These are phyloP conservation scores for Pyrenophora teres DNA, from an alignment of 2,329 filamentous ascomycete genomes.

Conservation along the genomic window DNA sequence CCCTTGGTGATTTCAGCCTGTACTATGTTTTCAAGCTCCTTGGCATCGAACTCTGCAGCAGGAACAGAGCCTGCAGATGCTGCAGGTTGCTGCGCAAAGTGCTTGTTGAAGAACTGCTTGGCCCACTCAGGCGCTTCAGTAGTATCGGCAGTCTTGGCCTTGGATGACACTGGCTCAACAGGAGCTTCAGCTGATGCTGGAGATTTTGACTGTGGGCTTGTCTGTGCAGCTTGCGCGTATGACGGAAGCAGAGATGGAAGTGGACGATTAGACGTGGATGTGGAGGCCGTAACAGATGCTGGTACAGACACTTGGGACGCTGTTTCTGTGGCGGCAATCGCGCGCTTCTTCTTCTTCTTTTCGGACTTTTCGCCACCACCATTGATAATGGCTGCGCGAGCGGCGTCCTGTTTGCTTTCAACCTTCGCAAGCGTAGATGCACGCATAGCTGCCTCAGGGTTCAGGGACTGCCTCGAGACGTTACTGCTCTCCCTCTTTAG, in stretches of 20 bases:
- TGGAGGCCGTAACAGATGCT: constrained; percentile 12
- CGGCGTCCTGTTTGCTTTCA: constrained; percentile 49
- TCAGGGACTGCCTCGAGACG: constrained; percentile 41
- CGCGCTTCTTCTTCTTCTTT: constrained; percentile 72
- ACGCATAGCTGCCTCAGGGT: constrained; percentile 46
- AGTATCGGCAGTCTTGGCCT: constrained; percentile 20
- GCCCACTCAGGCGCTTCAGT: constrained; percentile 45
- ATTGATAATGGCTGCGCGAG: constrained; percentile 48
- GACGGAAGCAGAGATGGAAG: constrained; percentile 34
- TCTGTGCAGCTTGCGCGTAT: constrained; percentile 50
- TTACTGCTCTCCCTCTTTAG: constrained; percentile 44
- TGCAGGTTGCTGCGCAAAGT: constrained; percentile 28
- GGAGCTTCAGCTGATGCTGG: constrained; percentile 30
- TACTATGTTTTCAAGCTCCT: constrained; percentile 57
- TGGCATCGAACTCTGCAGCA: constrained; percentile 52
- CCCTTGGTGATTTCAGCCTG: constrained; percentile 55
- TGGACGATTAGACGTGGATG: constrained; percentile 14
- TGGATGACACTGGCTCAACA: constrained; percentile 19
- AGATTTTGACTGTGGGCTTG: constrained; percentile 35
- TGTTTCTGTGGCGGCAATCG: constrained; percentile 47
- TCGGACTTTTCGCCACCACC: constrained; percentile 48
- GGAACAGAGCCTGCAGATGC: constrained; percentile 21
- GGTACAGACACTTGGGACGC: constrained; percentile 51
- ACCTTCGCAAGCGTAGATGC: constrained; percentile 50
- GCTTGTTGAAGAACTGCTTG: constrained; percentile 41